A percentile compares a stretch with the other conserved stretches of the same genome.
These are phyloP conservation scores for Ceratopteris richardii DNA, from an alignment of 75 land plant genomes.

Conservation along the genomic window DNA sequence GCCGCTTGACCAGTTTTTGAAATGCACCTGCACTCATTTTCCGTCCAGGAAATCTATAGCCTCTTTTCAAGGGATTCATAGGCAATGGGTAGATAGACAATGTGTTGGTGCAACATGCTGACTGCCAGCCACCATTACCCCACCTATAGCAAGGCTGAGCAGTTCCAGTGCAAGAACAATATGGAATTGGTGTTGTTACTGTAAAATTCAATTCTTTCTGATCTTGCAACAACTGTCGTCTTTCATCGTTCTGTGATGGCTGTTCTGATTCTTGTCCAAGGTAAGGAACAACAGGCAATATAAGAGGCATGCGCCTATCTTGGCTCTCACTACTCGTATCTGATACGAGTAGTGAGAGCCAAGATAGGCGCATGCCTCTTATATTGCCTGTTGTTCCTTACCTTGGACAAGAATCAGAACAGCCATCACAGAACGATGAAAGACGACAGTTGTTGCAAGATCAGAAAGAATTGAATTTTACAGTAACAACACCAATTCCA, in stretches of 20 bases:
- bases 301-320: too few relatives aligned
- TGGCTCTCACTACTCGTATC: too few relatives aligned
- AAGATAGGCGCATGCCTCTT: not conserved
- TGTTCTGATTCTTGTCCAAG: too few relatives aligned
- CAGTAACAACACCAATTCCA: slow-evolving; percentile 7
- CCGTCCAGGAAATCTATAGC: too few relatives aligned
- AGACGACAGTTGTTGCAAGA: not conserved
- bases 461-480: slow-evolving; percentile 2
- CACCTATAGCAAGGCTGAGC: slow-evolving; percentile 24
- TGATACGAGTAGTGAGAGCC: not conserved
- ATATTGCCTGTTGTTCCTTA: not conserved
- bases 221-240: too few relatives aligned
- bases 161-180: slow-evolving; percentile 22
- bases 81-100: slow-evolving; percentile 21
- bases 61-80: slow-evolving; percentile 19
- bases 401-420: too few relatives aligned
- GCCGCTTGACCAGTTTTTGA: slow-evolving; percentile 40
- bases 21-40: too few relatives aligned
- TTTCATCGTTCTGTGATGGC: too few relatives aligned
- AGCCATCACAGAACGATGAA: not conserved
- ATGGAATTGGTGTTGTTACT: too few relatives aligned
- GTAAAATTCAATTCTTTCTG: too few relatives aligned
- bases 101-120: slow-evolving; percentile 20
- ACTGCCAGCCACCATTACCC: slow-evolving; percentile 31
- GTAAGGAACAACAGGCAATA: too few relatives aligned